A percentile compares a stretch with the other conserved stretches of the same genome.
Evolutionary conservation across 2,329 filamentous ascomycete genomes (phyloP).

Genomic region (Cladophialophora psammophila): DNA sequence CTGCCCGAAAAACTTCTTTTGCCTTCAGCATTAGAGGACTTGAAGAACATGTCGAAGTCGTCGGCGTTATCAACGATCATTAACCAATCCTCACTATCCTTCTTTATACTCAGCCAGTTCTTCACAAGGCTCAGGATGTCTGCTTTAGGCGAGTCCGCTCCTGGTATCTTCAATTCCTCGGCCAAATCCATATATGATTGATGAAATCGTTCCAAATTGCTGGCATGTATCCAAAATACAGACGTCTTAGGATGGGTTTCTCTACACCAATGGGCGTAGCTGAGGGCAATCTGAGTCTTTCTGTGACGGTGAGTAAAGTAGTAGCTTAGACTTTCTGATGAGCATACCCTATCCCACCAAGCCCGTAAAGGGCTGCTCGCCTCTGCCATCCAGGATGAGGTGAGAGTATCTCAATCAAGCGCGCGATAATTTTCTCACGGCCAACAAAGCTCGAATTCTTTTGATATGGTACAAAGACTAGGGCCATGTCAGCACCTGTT

Average conservation of each 20-base stretch:
- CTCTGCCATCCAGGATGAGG: not conserved
- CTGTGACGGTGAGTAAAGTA: constrained; percentile 38
- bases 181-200: constrained; percentile 37
- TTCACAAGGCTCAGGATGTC: constrained; percentile 3
- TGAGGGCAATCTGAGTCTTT: constrained; percentile 48
- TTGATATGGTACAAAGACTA: not conserved
- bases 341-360: constrained; percentile 9
- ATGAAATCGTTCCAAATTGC: constrained; percentile 44
- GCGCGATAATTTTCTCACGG: not conserved
- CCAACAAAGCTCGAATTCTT: not conserved
- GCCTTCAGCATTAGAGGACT: too few species aligned
- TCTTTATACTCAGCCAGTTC: not conserved
- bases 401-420: not conserved
- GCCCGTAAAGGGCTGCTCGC: not conserved
- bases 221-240: constrained; percentile 48
- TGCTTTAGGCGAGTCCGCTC: constrained; percentile 8
- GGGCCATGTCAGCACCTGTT: too few species aligned
- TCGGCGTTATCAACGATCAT: constrained; percentile 40
- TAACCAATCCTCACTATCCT: constrained; percentile 33
- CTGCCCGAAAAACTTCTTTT: not conserved
- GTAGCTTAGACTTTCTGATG: too few species aligned
- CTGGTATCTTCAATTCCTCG: constrained; percentile 14
- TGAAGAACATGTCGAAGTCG: constrained; percentile 28
- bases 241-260: constrained; percentile 39
- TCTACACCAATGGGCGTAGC: constrained; percentile 42